Percentiles rank a stretch among this genome's conserved stretches.
Conservation (phyloP, 495 filamentous ascomycete species). For the Glutinoglossum americanum region DNA sequence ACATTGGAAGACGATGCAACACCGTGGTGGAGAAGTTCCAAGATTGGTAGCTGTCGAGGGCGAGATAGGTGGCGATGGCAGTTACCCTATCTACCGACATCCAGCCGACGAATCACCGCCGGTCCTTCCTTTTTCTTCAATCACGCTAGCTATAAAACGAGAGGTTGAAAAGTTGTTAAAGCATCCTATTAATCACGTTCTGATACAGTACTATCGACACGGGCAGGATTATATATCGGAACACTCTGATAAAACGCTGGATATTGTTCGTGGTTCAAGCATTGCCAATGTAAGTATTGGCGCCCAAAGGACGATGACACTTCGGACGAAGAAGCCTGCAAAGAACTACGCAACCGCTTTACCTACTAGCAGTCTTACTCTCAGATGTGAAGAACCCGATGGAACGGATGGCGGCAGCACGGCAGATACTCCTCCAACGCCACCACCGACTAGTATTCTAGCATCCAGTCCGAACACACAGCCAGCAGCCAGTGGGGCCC, state of each 20-base stretch:
- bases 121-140: constrained; percentile 48
- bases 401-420: not conserved
- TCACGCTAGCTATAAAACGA: constrained; percentile 43
- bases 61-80: constrained; percentile 41
- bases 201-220: constrained; percentile 81
- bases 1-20: constrained; percentile 78
- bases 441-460: not conserved
- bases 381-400: constrained; percentile 2
- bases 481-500: constrained; percentile 6
- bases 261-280: constrained; percentile 57
- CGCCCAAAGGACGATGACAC: constrained; percentile 73
- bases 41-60: constrained; percentile 88
- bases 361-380: not conserved
- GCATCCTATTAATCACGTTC: constrained; percentile 75
- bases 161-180: constrained; percentile 39
- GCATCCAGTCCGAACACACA: constrained; percentile 5
- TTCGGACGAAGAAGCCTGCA: constrained; percentile 55
- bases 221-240: constrained; percentile 93
- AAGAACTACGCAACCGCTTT: constrained; percentile 7
- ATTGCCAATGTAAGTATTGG: constrained; percentile 90
- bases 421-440: not conserved
- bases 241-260: constrained; percentile 90
- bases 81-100: constrained; percentile 80
- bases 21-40: constrained; percentile 78
- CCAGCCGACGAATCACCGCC: constrained; percentile 79